phyloP scores from a whole-genome alignment of 2,329 filamentous ascomycete genomes.

The Plenodomus tracheiphilus region DNA sequence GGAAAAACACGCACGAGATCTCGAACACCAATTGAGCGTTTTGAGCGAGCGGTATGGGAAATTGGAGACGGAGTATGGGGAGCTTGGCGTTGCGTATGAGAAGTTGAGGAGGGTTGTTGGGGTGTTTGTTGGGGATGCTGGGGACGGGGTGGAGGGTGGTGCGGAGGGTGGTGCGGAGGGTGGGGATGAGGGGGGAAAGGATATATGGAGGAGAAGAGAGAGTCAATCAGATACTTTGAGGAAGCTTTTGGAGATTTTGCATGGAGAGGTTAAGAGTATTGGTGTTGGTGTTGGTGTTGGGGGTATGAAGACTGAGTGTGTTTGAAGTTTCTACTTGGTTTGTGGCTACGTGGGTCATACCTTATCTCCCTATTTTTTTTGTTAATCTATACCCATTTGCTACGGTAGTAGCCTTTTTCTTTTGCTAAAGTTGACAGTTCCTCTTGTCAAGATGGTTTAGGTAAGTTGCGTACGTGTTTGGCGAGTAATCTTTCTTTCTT shows the following conservation, averaged over 20 bases:
- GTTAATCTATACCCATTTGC: too few relatives aligned
- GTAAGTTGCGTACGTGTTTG: too few relatives aligned
- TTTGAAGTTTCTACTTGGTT: too few relatives aligned
- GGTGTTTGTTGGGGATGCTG: constrained; percentile 41
- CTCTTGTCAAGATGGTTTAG: too few relatives aligned
- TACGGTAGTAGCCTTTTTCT: too few relatives aligned
- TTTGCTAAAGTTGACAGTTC: too few relatives aligned
- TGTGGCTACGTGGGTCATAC: too few relatives aligned
- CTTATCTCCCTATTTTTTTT: too few relatives aligned
- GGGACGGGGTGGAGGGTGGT: constrained; percentile 36
- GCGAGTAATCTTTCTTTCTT: too few relatives aligned
- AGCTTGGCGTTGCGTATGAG: constrained; percentile 45
- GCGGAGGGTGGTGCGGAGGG: constrained; percentile 35
- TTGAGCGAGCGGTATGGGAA: constrained; percentile 60
- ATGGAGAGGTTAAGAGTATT: constrained; percentile 41
- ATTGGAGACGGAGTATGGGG: constrained; percentile 58
- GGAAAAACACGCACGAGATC: constrained; percentile 66
- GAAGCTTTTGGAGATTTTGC: constrained; percentile 44
- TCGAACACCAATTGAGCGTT: constrained; percentile 60
- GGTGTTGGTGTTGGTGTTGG: constrained; percentile 27
- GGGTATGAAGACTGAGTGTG: background rate
- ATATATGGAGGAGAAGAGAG: constrained; percentile 20
- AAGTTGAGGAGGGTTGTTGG: constrained; percentile 47
- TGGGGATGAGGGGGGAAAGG: constrained; percentile 30
- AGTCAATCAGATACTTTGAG: constrained; percentile 42